These are phyloP conservation scores for Candida endomychidarum DNA, from an alignment of 805 yeast species.

Conservation along the genomic window DNA sequence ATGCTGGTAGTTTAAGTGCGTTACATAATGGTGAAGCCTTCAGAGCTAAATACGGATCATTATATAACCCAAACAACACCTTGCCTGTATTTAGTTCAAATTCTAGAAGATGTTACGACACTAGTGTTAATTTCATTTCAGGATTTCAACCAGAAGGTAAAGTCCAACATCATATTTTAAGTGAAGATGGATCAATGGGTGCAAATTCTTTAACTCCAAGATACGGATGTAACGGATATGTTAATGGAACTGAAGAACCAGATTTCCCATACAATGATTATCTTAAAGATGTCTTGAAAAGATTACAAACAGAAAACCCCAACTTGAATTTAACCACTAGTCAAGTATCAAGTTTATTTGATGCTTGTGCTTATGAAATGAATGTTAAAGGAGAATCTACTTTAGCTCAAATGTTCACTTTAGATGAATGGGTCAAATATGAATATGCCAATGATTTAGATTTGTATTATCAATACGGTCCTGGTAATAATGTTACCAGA, in stretches of 20 bases:
- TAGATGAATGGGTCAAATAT: conserved; percentile 63
- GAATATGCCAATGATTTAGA: conserved; percentile 62
- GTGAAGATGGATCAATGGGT: conserved; percentile 50
- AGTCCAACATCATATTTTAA: conserved; percentile 37
- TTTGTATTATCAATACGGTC: conserved; percentile 60
- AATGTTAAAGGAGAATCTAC: conserved; percentile 66
- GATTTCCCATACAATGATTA: conserved; percentile 16
- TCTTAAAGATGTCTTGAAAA: conserved; percentile 50
- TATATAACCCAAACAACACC: conserved; percentile 32
- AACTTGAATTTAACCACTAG: conserved; percentile 48
- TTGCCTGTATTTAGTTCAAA: conserved; percentile 57
- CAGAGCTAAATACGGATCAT: conserved; percentile 48
- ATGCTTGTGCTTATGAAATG: conserved; percentile 72
- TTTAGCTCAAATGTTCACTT: conserved; percentile 66
- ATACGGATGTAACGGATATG: conserved; percentile 35
- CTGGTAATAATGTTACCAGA: conserved; percentile 57
- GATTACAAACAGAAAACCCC: conserved; percentile 31
- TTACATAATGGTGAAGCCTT: conserved; percentile 49
- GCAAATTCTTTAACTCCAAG: conserved; percentile 61
- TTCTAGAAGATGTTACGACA: conserved; percentile 53
- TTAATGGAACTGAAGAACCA: conserved; percentile 1
- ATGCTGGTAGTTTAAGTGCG: conserved; percentile 53
- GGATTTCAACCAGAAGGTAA: conserved; percentile 45
- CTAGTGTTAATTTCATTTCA: conserved; percentile 54
- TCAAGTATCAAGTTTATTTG: conserved; percentile 55